Base-by-base conservation (phyloP, 2,329 filamentous ascomycete genomes). In the Aspergillus sp. region DNA sequence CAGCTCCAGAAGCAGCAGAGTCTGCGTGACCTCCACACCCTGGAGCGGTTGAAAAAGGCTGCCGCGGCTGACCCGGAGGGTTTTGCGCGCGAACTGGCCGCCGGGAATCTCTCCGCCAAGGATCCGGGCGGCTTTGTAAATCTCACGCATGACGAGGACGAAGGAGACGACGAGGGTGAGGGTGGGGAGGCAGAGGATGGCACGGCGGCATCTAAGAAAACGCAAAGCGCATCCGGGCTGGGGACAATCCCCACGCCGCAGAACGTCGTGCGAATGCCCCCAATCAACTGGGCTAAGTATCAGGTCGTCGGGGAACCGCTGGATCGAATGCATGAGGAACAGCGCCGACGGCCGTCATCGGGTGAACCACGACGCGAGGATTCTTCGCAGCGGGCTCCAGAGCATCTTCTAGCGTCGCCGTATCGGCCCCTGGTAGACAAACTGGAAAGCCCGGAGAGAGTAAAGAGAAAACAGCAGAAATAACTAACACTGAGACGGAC, bases 241-340 rank as follows among this genome's bases (percentile, higher is more conserved):
- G 77, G 82, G 2, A 75, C 75, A 16, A 81, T 97, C 13, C 92
- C 92, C 0, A 81, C 81, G 13, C 85, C 89, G 5, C 93, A 97
- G 70, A 88, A 88, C 61, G 78, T 97, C 1, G 87, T 95, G 21
- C 86, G 92, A 38, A 91, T 87, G 74, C 93, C 93, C 7, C 88
- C 90, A 7, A 87, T 97, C 65, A 96, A 97, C 76, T 97, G 93
- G 93, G 84, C 86, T 11, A 92, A 96, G 67, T 97, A 97, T 71
- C 89, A 90, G 62, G 81, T 97, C n/a, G 85, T 94, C 3, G 92
- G 91, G 45, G 87, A 89, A 54, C 84, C 89, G 1, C 78, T 97
- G 32, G 91, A 97, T 71, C 88, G 86, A 68, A 78, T 97, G 58
- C 92, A 97, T 69, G 82, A 85, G 47, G 89, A 96, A 65, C 91